Evolutionary conservation across 1,284 basidiomycete genomes (phyloP).

Genomic region (Boletus hoseneyae): DNA sequence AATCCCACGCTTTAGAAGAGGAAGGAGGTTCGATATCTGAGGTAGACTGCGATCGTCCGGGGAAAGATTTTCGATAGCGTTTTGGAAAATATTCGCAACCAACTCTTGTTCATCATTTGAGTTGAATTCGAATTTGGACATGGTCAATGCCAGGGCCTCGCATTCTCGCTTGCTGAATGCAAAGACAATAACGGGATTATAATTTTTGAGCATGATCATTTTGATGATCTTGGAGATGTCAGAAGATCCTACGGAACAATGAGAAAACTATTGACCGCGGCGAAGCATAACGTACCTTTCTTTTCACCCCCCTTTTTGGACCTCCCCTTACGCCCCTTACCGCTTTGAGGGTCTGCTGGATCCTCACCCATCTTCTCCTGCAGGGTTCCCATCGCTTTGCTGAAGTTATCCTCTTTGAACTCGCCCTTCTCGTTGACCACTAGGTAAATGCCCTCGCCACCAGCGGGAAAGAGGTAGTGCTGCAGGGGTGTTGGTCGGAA

Average conservation of each 20-base stretch:
- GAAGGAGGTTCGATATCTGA: conserved; percentile 92
- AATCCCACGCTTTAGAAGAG: conserved; percentile 92
- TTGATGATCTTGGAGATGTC: conserved; percentile 99
- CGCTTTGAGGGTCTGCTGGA: conserved; percentile 78
- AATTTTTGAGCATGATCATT: conserved; percentile 98
- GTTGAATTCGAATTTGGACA: conserved; percentile 97
- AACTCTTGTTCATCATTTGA: conserved; percentile 90
- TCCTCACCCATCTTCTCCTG: conserved; percentile 88
- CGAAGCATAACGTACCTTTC: conserved; percentile 57
- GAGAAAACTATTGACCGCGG: neutral
- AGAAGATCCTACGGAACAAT: conserved; percentile 58
- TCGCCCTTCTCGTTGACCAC: conserved; percentile 98
- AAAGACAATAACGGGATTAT: conserved; percentile 98
- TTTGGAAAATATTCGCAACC: conserved; percentile 89
- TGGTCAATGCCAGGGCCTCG: conserved; percentile 86
- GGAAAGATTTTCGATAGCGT: conserved; percentile 88
- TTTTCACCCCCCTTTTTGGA: conserved; percentile 87
- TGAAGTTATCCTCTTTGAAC: conserved; percentile 97
- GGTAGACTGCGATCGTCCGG: conserved; percentile 89
- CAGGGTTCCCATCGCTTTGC: conserved; percentile 95
- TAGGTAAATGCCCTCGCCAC: conserved; percentile 95
- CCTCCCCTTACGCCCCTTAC: conserved; percentile 87
- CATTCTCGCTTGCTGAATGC: conserved; percentile 99
- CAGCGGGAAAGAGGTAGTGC: conserved; percentile 97
- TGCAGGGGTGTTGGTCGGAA: conserved; percentile 98